A percentile compares a stretch with the other conserved stretches of the same genome.
Conservation (phyloP, 176 grass and related monocot genomes). For the Hyparrhenia diplandra region DNA sequence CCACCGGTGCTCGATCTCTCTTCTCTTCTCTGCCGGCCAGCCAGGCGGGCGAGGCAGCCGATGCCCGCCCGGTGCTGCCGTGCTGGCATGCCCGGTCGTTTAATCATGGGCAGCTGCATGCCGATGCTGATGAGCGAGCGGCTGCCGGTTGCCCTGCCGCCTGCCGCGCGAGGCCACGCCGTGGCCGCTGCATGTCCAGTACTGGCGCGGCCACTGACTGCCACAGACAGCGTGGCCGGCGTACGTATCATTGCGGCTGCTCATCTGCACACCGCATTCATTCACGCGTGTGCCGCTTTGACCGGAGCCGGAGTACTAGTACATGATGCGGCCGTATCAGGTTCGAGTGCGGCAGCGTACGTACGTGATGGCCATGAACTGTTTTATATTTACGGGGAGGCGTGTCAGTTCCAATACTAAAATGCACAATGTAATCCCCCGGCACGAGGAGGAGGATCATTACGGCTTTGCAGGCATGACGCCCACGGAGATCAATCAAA, state of each 20-base stretch:
- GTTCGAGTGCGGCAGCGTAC: neutral
- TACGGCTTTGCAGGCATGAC: neutral
- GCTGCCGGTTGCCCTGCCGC: neutral
- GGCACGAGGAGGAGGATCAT: slow-evolving; percentile 7
- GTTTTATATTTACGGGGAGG: neutral
- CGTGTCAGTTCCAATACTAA: neutral
- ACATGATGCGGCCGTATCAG: slow-evolving; percentile 10
- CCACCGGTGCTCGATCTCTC: too few species aligned
- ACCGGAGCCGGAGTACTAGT: neutral
- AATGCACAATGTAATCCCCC: neutral
- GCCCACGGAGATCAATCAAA: too few species aligned
- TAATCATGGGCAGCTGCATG: slow-evolving; percentile 39
- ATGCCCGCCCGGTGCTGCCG: too few species aligned
- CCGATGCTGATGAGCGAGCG: too few species aligned
- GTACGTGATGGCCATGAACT: slow-evolving; percentile 8
- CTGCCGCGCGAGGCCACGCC: neutral
- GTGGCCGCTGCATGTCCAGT: neutral
- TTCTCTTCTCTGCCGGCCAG: neutral
- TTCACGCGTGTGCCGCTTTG: slow-evolving; percentile 20
- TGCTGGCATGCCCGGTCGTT: neutral
- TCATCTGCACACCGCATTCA: neutral
- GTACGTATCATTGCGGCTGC: slow-evolving; percentile 34
- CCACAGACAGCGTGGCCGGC: neutral
- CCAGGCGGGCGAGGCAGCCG: neutral
- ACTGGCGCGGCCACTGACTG: neutral